These are phyloP conservation scores for Anthoceros angustus DNA, from an alignment of 225 moss, liverwort and hornwort genomes.

Conservation along the genomic window DNA sequence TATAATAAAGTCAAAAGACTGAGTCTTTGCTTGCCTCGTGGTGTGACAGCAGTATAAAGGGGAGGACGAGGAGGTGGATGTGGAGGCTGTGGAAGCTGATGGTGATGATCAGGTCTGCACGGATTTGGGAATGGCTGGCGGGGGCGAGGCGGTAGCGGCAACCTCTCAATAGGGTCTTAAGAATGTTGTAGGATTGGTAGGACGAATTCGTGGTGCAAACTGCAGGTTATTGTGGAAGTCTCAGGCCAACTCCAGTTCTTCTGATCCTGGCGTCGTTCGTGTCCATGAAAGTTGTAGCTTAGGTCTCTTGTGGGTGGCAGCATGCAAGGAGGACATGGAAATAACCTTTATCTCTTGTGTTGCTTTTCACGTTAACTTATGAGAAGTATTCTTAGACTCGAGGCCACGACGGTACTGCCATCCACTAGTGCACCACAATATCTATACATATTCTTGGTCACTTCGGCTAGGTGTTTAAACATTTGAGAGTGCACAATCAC, in stretches of 20 bases:
- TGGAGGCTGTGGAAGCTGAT: slow-evolving; percentile 3
- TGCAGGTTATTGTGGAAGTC: background rate
- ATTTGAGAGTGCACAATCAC: no score
- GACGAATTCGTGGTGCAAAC: background rate
- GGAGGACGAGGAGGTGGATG: slow-evolving; percentile 2
- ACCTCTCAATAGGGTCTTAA: background rate
- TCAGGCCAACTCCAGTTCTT: background rate
- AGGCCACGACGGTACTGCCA: no score
- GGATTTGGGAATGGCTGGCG: background rate
- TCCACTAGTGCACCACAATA: no score
- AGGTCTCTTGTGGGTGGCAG: no score
- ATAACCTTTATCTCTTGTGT: no score
- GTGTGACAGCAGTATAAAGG: slow-evolving; percentile 4
- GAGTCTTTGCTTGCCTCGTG: background rate
- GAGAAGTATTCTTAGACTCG: no score
- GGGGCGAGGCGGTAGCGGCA: background rate
- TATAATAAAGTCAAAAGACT: background rate
- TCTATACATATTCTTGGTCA: no score
- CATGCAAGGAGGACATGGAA: no score
- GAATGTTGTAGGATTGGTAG: background rate
- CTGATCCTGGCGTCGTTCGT: no score
- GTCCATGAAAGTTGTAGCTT: no score
- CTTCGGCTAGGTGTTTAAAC: no score
- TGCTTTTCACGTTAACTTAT: no score
- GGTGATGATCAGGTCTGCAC: slow-evolving; percentile 1